Evolutionary conservation across 331 rosid species (phyloP), one percentile per base, ranked within the genome.

Genomic region (Acacia concinna): DNA sequence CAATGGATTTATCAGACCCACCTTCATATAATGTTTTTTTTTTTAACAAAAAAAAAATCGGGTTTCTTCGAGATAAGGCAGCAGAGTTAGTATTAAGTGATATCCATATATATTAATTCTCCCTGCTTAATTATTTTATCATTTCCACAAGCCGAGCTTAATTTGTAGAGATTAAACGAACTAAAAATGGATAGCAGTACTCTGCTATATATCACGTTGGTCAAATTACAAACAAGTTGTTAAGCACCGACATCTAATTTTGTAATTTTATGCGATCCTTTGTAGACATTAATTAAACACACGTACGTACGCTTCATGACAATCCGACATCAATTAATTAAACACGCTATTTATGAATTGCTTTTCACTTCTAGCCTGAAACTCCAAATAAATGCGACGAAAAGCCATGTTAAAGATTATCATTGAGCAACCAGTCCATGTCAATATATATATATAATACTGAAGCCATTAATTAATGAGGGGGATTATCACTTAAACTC

Each of bases 1-100:
- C 69, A 52, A 81, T 72, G 72, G 78, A 81, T 78, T 82, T 52
- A 85, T 73, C 71, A 73, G 75, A 73, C 63, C 88, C 83, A 81
- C 88, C 52, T 12, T 25, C 13, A 23, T 60, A 2, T 37, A 74
- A 74, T 74, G 77, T 68, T 77, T 77, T 40, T 46, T 27, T 77
- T 73, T 68, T n/a, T n/a, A n/a, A n/a, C n/a, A n/a, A n/a, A n/a
- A n/a, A n/a, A n/a, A n/a, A n/a, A n/a, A n/a, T n/a, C 31, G 63
- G 30, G 65, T 32, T 74, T 67, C 54, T 60, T 67, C 15, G 20
- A 70, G 76, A 64, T 30, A n/a, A 11, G 31, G 30, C 10, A 11
- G 34, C 35, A 68, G 17, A 4, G 51, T 67, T 67, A 35, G 12
- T 54, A 52, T 20, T 34, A 49, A 71, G 25, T 11, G 44, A 13